Conservation (phyloP, 129 eudicot genomes). For the Chrysanthemum makinoi region DNA sequence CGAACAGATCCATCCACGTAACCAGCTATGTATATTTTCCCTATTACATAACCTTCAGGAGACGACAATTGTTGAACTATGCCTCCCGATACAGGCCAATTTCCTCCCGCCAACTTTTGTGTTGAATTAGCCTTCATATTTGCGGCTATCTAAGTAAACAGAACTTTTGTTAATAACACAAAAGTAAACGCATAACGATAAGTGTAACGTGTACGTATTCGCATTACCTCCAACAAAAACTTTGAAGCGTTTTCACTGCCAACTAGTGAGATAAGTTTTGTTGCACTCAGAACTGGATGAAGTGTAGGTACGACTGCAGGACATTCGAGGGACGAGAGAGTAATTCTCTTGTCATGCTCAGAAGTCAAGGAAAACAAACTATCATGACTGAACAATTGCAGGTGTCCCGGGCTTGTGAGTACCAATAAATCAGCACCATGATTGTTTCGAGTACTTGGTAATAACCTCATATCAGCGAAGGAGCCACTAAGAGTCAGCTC, state of each 20-base stretch:
- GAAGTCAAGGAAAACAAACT: slow-evolving; percentile 45
- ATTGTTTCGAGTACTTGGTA: slow-evolving; percentile 43
- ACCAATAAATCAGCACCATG: slow-evolving; percentile 54
- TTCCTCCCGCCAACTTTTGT: slow-evolving; percentile 30
- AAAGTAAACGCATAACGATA: background rate
- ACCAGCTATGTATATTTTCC: slow-evolving; percentile 69
- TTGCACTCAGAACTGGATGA: slow-evolving; percentile 57
- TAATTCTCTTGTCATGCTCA: slow-evolving; percentile 42
- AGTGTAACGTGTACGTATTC: slow-evolving; percentile 9
- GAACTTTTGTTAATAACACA: slow-evolving; percentile 20
- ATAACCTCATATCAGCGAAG: slow-evolving; percentile 69
- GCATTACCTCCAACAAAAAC: slow-evolving; percentile 62
- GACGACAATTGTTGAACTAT: slow-evolving; percentile 39
- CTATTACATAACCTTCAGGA: slow-evolving; percentile 42
- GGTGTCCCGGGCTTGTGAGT: slow-evolving; percentile 64
- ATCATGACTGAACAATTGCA: slow-evolving; percentile 45
- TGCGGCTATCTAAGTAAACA: slow-evolving; percentile 49
- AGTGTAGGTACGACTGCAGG: slow-evolving; percentile 62
- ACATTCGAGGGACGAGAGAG: slow-evolving; percentile 50
- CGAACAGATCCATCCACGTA: slow-evolving; percentile 86
- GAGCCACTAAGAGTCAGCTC: slow-evolving; percentile 68
- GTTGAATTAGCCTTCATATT: slow-evolving; percentile 34
- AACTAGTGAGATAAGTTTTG: slow-evolving; percentile 44
- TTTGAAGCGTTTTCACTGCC: slow-evolving; percentile 47
- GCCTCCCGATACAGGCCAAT: slow-evolving; percentile 88